Conservation (phyloP, 345 rosid genomes). For the Citrus reticulata region DNA sequence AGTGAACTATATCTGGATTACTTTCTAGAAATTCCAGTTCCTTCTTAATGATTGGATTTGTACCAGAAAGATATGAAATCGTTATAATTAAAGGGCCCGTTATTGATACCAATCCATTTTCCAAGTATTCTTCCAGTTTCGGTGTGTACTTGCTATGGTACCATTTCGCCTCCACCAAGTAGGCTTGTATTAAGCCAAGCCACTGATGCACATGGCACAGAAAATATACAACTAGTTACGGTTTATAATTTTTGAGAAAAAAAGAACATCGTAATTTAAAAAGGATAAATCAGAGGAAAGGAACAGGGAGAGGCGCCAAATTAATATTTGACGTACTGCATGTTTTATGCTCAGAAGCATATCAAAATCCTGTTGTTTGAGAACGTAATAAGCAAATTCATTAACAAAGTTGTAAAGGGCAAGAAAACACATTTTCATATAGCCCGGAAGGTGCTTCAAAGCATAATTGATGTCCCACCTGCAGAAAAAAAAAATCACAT, state of each 20-base stretch:
- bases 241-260: too few relatives aligned
- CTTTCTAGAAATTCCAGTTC: slow-evolving; percentile 4
- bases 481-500: neutral
- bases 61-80: neutral
- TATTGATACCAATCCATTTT: neutral
- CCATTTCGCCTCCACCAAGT: slow-evolving; percentile 28
- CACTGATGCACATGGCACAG: slow-evolving; percentile 13
- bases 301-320: too few relatives aligned
- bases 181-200: slow-evolving; percentile 10
- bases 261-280: neutral
- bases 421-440: slow-evolving; percentile 28
- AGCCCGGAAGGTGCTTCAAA: slow-evolving; percentile 22
- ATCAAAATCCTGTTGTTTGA: slow-evolving; percentile 12
- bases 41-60: neutral
- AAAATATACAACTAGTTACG: neutral
- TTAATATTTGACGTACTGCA: neutral
- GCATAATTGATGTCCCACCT: slow-evolving; percentile 28
- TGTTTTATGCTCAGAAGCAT: neutral
- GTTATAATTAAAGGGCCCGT: slow-evolving; percentile 1
- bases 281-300: too few relatives aligned
- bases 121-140: slow-evolving; percentile 14
- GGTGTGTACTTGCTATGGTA: neutral
- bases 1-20: neutral
- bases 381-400: slow-evolving; percentile 20
- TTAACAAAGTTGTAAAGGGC: slow-evolving; percentile 24